These are phyloP conservation scores for Phoenix dactylifera DNA, from an alignment of 176 grass and related monocot genomes.

Conservation along the genomic window DNA sequence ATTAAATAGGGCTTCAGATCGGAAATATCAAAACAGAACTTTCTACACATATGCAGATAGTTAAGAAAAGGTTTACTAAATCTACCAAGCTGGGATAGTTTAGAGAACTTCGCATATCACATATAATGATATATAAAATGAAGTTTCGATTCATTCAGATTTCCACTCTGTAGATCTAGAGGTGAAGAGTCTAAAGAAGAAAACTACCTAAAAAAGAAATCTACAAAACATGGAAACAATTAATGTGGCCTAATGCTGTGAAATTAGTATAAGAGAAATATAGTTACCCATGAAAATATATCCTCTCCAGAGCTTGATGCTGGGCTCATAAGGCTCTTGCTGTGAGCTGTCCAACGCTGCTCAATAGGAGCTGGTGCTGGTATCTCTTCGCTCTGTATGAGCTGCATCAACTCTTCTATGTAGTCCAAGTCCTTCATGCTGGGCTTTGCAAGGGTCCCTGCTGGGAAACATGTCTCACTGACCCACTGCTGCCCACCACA, in stretches of 20 bases:
- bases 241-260: background rate
- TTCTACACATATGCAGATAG: no score
- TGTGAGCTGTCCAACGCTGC: slow-evolving; percentile 73
- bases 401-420: slow-evolving; percentile 55
- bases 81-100: no score
- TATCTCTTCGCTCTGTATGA: slow-evolving; percentile 72
- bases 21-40: no score
- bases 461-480: slow-evolving; percentile 72
- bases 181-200: no score
- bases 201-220: no score
- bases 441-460: slow-evolving; percentile 64
- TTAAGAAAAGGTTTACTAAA: no score
- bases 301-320: slow-evolving; percentile 68
- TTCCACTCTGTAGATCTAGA: no score
- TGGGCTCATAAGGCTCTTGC: slow-evolving; percentile 69
- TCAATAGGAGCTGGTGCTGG: slow-evolving; percentile 85
- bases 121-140: no score
- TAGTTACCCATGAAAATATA: slow-evolving; percentile 87
- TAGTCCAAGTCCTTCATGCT: slow-evolving; percentile 84
- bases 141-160: no score
- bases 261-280: slow-evolving; percentile 14
- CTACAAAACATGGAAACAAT: no score
- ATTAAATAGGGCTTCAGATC: no score
- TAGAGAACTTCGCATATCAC: no score
- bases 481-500: slow-evolving; percentile 98